Percentiles rank a stretch among this genome's conserved stretches.
Conservation (phyloP, 306 rosid genomes). For the Albizia julibrissin region DNA sequence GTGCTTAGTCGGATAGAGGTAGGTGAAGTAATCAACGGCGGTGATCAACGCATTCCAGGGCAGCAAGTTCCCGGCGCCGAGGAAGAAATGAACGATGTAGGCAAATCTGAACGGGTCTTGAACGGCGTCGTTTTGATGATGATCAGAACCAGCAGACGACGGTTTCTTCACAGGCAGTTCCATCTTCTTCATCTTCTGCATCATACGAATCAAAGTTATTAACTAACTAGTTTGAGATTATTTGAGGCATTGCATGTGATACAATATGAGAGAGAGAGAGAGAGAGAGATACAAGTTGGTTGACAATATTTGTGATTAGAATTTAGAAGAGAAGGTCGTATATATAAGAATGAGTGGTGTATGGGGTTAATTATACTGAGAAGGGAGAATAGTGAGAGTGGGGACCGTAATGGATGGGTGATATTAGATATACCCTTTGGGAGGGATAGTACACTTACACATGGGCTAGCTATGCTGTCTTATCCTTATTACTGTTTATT, state of each 20-base stretch:
- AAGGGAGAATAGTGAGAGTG: conserved; percentile 61
- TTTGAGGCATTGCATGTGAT: background rate
- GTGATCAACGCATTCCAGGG: conserved; percentile 99
- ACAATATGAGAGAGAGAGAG: background rate
- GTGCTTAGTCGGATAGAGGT: conserved; percentile 70
- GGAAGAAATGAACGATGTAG: conserved; percentile 83
- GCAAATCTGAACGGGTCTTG: conserved; percentile 70
- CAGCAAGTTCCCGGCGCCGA: conserved; percentile 87
- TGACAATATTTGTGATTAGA: background rate
- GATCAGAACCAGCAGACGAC: conserved; percentile 35
- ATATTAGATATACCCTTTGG: conserved; percentile 47
- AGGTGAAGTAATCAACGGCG: conserved; percentile 83
- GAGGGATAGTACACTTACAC: conserved; percentile 49
- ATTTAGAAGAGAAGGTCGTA: conserved; percentile 19
- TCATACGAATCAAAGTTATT: background rate
- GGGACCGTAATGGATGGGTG: conserved; percentile 83
- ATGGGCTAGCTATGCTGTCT: conserved; percentile 47
- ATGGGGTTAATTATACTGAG: conserved; percentile 42
- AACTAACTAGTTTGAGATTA: background rate
- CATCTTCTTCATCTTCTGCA: conserved; percentile 38
- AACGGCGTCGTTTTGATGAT: conserved; percentile 39
- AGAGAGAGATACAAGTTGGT: conserved; percentile 16
- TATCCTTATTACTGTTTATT: conserved; percentile 30
- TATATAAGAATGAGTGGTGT: conserved; percentile 67
- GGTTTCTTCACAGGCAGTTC: conserved; percentile 39